These are phyloP conservation scores for Candida xyloterini DNA, from an alignment of 805 yeast genomes.

Conservation along the genomic window DNA sequence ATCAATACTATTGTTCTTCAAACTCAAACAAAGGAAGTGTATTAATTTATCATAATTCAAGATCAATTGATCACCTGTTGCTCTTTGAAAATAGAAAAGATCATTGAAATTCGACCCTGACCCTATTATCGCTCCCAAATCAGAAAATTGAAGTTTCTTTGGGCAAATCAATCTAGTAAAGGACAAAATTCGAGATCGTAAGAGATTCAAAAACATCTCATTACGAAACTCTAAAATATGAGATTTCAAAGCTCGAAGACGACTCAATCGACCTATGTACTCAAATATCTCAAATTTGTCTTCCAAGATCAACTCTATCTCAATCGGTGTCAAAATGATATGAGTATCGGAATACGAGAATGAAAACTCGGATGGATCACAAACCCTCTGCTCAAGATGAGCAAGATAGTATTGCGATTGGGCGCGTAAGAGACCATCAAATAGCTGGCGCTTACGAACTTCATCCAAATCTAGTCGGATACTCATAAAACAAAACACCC, in stretches of 20 bases:
- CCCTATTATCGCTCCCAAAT: slow-evolving; percentile 1
- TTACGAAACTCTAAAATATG: slow-evolving; percentile 7
- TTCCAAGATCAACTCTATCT: slow-evolving; percentile 11
- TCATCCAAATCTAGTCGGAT: slow-evolving; percentile 11
- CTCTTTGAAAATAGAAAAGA: not conserved
- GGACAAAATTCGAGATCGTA: slow-evolving; percentile 4
- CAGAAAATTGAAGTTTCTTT: not conserved
- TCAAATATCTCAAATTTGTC: slow-evolving; percentile 9
- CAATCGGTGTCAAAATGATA: slow-evolving; percentile 13
- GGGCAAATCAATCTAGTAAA: not conserved
- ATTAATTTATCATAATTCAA: not conserved
- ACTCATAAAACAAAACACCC: slow-evolving; percentile 6
- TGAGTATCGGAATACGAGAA: slow-evolving; percentile 2
- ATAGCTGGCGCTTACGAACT: slow-evolving; percentile 2
- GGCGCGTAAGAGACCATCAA: slow-evolving; percentile 8
- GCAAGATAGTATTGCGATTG: slow-evolving; percentile 11
- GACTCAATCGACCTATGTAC: slow-evolving; percentile 9
- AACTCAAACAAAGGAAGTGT: not conserved
- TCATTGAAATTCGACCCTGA: slow-evolving; percentile 1
- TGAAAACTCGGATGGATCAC: slow-evolving; percentile 2
- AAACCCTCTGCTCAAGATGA: slow-evolving; percentile 4
- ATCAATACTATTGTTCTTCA: slow-evolving; percentile 1
- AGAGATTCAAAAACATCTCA: slow-evolving; percentile 3
- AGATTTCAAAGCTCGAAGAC: slow-evolving; percentile 6
- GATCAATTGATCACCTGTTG: slow-evolving; percentile 2